Evolutionary conservation across 495 filamentous ascomycete genomes (phyloP), one percentile per base, ranked within the genome.

Genomic region (Podospora didyma): DNA sequence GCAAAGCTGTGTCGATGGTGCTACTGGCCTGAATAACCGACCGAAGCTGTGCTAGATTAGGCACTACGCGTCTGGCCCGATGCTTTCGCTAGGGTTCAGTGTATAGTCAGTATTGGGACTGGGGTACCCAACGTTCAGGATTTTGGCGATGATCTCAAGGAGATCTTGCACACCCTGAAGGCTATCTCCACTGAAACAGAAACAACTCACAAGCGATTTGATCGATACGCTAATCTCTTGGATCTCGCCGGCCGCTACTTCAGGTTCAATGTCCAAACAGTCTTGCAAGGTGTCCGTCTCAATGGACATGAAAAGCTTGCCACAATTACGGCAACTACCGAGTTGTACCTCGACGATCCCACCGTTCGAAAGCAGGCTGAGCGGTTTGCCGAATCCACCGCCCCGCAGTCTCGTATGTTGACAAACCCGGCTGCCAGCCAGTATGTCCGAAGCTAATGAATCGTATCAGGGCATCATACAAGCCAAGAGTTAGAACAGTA

Each of bases 91-190:
- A 21, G 47, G 47, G 31, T 49, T 23, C 22, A 49, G 14, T 49
- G 47, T 17, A 21, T 49, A 17, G 47, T 49, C 3, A 49, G 47
- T 24, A 49, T 49, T 34, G 47, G 47, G 6, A 49, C 47, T 17
- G 47, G 47, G 12, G 23, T 28, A 2, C 6, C 22, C 3, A 11
- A 5, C 12, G 16, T 49, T 3, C n/a, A 31, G 6, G 7, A 49
- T 23, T 49, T 49, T 31, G 47, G 47, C 14, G 47, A 17, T 23
- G 31, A 49, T 19, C 16, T 49, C 4, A 12, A 12, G 5, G 47
- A 49, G n/a, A n/a, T n/a, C n/a, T n/a, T n/a, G n/a, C n/a, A n/a
- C n/a, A n/a, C n/a, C n/a, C n/a, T n/a, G n/a, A n/a, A 28, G 23
- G 3, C 47, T 2, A 21, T 49, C 2, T 2, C 47, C 2, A 49